Conservation (phyloP, 768 basidiomycete species). For the Suillus subluteus region DNA sequence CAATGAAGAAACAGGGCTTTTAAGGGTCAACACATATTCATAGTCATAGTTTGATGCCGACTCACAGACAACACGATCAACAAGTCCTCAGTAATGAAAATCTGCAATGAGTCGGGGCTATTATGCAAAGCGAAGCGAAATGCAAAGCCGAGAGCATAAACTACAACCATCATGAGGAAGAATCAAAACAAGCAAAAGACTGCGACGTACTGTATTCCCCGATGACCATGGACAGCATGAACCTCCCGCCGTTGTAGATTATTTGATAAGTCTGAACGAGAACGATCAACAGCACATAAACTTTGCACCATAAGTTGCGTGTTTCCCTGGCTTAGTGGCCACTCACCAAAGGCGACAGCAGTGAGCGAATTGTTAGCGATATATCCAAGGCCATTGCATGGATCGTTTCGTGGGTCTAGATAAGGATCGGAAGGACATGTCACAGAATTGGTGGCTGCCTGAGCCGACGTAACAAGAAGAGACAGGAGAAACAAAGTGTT, state of each 20-base stretch:
- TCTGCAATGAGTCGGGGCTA: slow-evolving; percentile 52
- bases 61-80: slow-evolving; percentile 60
- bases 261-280: slow-evolving; percentile 48
- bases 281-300: slow-evolving; percentile 45
- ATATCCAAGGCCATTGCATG: slow-evolving; percentile 56
- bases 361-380: slow-evolving; percentile 59
- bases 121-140: slow-evolving; percentile 58
- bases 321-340: background rate
- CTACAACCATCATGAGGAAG: slow-evolving; percentile 33
- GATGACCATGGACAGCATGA: slow-evolving; percentile 65
- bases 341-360: slow-evolving; percentile 50
- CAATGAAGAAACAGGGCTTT: slow-evolving; percentile 77
- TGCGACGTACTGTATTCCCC: slow-evolving; percentile 53
- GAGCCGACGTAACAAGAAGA: slow-evolving; percentile 5
- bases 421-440: slow-evolving; percentile 44
- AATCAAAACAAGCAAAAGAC: background rate
- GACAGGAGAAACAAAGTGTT: slow-evolving; percentile 4
- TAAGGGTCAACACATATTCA: slow-evolving; percentile 2
- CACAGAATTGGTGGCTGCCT: slow-evolving; percentile 7
- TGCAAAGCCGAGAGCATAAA: slow-evolving; percentile 58
- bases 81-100: slow-evolving; percentile 61
- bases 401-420: slow-evolving; percentile 53
- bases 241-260: slow-evolving; percentile 51
- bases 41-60: background rate
- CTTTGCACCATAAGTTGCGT: slow-evolving; percentile 19